Base-by-base conservation (phyloP, 2,329 filamentous ascomycete genomes). In the Penicillium sp. region DNA sequence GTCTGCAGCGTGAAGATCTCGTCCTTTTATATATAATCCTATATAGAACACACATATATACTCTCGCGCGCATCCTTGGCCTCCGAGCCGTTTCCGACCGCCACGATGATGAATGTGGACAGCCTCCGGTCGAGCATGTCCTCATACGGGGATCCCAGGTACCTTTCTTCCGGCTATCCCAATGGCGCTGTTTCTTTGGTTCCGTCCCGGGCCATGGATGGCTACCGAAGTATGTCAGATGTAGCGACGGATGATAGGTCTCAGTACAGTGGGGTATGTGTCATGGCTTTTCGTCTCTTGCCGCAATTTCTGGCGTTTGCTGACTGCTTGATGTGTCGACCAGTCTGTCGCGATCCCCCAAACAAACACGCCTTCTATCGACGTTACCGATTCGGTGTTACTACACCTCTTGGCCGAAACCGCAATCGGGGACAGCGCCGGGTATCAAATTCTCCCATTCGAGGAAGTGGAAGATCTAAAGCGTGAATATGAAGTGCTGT, bases 401-500 rank as follows among this genome's bases (percentile, higher is more conserved):
- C 86, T 96, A 70, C 95, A 97, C 71, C 78, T 99, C 47, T 82
- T 99, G 58, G 92, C 94, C 60, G 93, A 97, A 77, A 97, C 91
- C 20, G 94, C 94, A 20, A 83, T 99, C 59, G 84, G 87, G 59
- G 94, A 99, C 74, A 95, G 91, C 76, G 88, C 86, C 67, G 79
- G 86, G 64, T 99, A 87, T 71, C 87, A 93, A 68, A 86, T 99
- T 23, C 72, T 99, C 60, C 90, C 92, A 0, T 89, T 93, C 64
- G 91, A 96, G 69, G 92, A 97, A 74, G 88, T 97, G 28, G 94
- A 97, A 63, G 82, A 84, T 47, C 76, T 97, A 65, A 99, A 97
- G 80, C 96, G 91, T 71, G 90, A 96, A 77, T 83, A 87, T 61
- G 83, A 85, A 58, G 79, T 84, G 35, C 74, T 97, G 50, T 80